phyloP scores from a whole-genome alignment of 192 early-diverging fungal species.

The Mortierella hygrophila region DNA sequence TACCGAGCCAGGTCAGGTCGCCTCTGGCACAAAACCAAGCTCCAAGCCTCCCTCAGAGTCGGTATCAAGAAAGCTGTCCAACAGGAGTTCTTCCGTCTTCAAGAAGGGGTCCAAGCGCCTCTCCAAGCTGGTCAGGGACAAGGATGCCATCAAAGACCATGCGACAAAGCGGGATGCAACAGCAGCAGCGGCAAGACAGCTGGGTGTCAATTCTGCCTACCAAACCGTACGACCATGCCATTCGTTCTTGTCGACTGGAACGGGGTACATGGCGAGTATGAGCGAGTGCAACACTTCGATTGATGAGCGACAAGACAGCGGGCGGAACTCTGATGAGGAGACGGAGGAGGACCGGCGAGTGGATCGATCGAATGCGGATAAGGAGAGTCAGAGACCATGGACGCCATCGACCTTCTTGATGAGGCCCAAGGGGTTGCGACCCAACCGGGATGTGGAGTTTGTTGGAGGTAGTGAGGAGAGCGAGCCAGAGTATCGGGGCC shows the following conservation, averaged over 20 bases:
- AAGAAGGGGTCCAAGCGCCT: background rate
- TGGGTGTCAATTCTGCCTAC: background rate
- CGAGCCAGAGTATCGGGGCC: background rate
- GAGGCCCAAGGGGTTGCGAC: background rate
- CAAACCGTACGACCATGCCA: slow-evolving; percentile 18
- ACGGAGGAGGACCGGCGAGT: background rate
- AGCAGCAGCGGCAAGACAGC: background rate
- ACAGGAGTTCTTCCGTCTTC: background rate
- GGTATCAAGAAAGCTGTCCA: background rate
- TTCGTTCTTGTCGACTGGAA: slow-evolving; percentile 7
- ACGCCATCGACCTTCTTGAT: background rate
- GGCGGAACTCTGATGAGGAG: background rate
- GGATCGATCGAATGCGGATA: background rate
- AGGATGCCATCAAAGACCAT: background rate
- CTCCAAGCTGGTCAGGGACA: background rate
- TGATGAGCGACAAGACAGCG: slow-evolving; percentile 8
- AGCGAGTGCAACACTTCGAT: slow-evolving; percentile 17
- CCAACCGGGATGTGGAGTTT: background rate
- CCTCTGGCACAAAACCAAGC: background rate
- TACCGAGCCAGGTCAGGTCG: background rate
- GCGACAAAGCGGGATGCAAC: background rate
- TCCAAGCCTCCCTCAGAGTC: background rate
- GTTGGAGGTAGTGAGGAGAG: background rate
- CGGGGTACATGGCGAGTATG: slow-evolving; percentile 28
- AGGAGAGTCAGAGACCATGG: background rate